phyloP scores from a whole-genome alignment of 2,329 filamentous ascomycete genomes.

The Pestalotiopsis sp. region DNA sequence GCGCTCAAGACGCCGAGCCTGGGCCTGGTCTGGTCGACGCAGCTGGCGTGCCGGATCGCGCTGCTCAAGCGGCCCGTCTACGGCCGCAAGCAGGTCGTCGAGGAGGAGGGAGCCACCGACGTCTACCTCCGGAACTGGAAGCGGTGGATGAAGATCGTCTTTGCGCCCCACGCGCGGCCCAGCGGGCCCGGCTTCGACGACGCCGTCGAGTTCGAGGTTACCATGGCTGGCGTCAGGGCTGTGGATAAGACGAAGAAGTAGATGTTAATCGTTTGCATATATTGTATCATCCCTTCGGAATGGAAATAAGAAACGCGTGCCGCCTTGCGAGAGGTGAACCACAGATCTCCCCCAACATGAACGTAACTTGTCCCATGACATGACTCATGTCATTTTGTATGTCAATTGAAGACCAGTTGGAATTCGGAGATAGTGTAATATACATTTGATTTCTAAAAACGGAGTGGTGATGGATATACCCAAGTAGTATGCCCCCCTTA shows the following conservation, averaged over 20 bases:
- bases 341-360: too few species aligned
- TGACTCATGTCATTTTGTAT: not conserved
- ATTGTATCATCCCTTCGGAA: not conserved
- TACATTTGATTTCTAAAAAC: not conserved
- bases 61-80: conserved; percentile 71
- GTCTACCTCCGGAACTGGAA: conserved; percentile 60
- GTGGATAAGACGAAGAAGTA: conserved; percentile 24
- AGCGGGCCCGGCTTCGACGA: conserved; percentile 48
- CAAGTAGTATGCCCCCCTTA: not conserved
- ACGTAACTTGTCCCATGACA: not conserved
- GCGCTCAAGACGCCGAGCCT: conserved; percentile 81
- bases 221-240: conserved; percentile 60
- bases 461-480: not conserved
- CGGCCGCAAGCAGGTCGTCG: conserved; percentile 34
- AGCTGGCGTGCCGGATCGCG: conserved; percentile 81
- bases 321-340: too few species aligned
- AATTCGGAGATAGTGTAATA: not conserved
- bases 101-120: conserved; percentile 30
- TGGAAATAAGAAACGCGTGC: too few species aligned
- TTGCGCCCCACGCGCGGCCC: conserved; percentile 72
- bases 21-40: conserved; percentile 88
- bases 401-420: not conserved
- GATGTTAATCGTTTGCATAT: not conserved
- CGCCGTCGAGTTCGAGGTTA: conserved; percentile 75
- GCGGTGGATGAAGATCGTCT: conserved; percentile 86